A percentile compares a stretch with the other conserved stretches of the same genome.
phyloP scores from a whole-genome alignment of 75 land plant species.

The Sequoia sempervirens region DNA sequence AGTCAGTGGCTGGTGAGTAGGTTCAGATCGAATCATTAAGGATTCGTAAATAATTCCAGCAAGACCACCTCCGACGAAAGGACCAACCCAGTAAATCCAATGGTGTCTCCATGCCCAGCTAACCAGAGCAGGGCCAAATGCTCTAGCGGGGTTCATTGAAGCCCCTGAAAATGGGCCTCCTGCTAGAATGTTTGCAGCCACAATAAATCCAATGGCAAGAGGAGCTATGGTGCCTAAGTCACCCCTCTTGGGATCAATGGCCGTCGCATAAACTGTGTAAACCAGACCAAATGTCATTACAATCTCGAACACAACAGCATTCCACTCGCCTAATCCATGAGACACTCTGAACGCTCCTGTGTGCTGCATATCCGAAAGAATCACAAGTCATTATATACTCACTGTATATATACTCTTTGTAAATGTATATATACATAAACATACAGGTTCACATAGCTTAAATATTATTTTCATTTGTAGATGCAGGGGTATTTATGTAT shows the following conservation, averaged over 20 bases:
- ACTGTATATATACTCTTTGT: too few relatives aligned
- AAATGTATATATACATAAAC: not conserved
- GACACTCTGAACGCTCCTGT: slow-evolving; percentile 34
- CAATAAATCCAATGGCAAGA: slow-evolving; percentile 53
- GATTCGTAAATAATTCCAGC: slow-evolving; percentile 64
- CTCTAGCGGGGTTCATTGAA: slow-evolving; percentile 73
- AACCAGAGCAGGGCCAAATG: slow-evolving; percentile 74
- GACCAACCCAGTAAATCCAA: slow-evolving; percentile 89
- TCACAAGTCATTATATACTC: not conserved
- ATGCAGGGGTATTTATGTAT: too few relatives aligned
- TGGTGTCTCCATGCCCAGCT: slow-evolving; percentile 68
- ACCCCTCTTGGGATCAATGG: slow-evolving; percentile 61
- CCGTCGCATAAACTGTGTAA: slow-evolving; percentile 62
- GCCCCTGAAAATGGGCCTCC: slow-evolving; percentile 74
- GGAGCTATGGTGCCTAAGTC: slow-evolving; percentile 52
- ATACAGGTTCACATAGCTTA: not conserved
- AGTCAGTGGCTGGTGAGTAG: slow-evolving; percentile 53
- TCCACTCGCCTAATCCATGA: slow-evolving; percentile 21
- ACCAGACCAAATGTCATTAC: slow-evolving; percentile 58
- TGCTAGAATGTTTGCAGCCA: slow-evolving; percentile 54
- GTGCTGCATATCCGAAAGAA: slow-evolving; percentile 24
- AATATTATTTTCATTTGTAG: not conserved
- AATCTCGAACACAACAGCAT: slow-evolving; percentile 47
- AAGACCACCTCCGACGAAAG: slow-evolving; percentile 62
- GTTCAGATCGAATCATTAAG: slow-evolving; percentile 34